Conservation (phyloP, 208 protist species). For the Naegleria lovaniensis region DNA sequence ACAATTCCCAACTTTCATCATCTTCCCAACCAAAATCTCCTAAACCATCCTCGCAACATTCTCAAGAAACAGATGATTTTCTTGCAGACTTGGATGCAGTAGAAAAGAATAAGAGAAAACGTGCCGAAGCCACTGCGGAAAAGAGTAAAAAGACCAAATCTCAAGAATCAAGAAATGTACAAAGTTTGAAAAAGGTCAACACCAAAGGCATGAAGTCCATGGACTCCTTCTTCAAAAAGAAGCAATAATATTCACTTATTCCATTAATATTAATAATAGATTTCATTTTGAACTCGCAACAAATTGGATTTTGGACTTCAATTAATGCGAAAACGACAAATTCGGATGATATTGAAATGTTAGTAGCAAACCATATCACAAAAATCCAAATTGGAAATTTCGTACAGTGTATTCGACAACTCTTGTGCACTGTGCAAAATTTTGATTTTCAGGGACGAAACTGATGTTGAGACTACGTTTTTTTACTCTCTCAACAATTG, state of each 20-base stretch:
- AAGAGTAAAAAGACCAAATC: background rate
- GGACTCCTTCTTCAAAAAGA: slow-evolving; percentile 4
- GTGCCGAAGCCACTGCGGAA: background rate
- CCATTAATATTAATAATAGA: too few relatives aligned
- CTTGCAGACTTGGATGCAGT: background rate
- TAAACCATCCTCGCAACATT: background rate
- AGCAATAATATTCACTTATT: background rate
- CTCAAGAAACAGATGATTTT: background rate
- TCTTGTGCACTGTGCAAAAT: too few relatives aligned
- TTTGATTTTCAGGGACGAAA: too few relatives aligned
- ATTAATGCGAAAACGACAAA: too few relatives aligned
- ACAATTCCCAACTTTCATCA: background rate
- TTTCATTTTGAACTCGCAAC: too few relatives aligned
- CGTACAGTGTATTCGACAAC: too few relatives aligned
- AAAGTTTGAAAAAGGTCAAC: background rate
- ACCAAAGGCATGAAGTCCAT: background rate
- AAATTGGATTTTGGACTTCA: too few relatives aligned
- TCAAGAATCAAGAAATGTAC: background rate
- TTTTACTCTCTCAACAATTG: too few relatives aligned
- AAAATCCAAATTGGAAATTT: too few relatives aligned
- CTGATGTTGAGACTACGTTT: too few relatives aligned
- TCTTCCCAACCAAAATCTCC: background rate
- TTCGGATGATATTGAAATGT: too few relatives aligned
- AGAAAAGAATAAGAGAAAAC: background rate
- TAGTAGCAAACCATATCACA: too few relatives aligned